Conservation (phyloP, 2,329 filamentous ascomycete species). For the Kalaharituber pfeilii region DNA sequence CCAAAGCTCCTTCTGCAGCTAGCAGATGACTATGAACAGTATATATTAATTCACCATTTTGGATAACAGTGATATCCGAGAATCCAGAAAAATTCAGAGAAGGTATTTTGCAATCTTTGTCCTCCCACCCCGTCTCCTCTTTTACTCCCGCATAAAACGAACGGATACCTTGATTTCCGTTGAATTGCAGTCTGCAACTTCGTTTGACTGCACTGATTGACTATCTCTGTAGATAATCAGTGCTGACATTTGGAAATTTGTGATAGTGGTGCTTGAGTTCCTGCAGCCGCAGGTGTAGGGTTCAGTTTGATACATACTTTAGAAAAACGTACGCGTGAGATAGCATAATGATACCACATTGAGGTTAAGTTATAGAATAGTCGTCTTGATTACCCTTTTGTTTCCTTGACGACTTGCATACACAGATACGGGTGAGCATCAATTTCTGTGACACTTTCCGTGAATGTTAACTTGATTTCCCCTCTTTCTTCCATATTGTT, state of each 20-base stretch:
- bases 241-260: not conserved
- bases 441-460: too few species aligned
- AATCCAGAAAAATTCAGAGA: conserved; percentile 60
- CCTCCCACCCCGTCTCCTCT: not conserved
- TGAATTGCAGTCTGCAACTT: too few species aligned
- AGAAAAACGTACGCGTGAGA: too few species aligned
- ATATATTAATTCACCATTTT: not conserved
- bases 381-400: too few species aligned
- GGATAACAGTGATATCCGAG: conserved; percentile 53
- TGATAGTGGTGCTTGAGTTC: conserved; percentile 47
- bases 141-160: not conserved
- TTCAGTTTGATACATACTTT: too few species aligned
- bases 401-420: too few species aligned
- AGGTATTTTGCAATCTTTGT: conserved; percentile 35
- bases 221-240: not conserved
- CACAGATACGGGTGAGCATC: too few species aligned
- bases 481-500: too few species aligned
- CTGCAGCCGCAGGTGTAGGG: conserved; percentile 36
- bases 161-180: too few species aligned
- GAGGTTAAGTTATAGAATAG: too few species aligned
- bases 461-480: too few species aligned
- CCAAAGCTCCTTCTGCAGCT: not conserved
- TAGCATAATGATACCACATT: too few species aligned
- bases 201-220: not conserved
- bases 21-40: not conserved